These are phyloP conservation scores for Talaromyces sp. DNA, from an alignment of 2,329 filamentous ascomycete species.

Conservation along the genomic window DNA sequence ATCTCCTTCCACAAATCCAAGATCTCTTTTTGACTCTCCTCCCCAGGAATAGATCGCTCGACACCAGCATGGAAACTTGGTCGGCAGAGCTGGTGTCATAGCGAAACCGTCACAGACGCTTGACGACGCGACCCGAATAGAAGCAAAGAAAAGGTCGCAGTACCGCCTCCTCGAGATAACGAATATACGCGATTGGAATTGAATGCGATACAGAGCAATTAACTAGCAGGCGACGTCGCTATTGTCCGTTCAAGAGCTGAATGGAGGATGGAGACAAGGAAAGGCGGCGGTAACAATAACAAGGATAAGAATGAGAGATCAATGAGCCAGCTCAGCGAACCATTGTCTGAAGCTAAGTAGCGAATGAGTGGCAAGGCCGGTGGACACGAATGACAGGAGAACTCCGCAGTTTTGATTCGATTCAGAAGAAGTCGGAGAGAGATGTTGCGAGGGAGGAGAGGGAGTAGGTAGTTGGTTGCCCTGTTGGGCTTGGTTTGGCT, in stretches of 20 bases:
- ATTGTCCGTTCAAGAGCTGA: background rate
- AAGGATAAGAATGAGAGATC: slow-evolving; percentile 9
- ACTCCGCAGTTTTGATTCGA: background rate
- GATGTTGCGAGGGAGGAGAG: background rate
- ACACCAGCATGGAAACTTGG: slow-evolving; percentile 84
- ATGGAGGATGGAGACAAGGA: background rate
- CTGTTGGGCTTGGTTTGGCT: slow-evolving; percentile 13
- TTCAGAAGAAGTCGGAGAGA: slow-evolving; percentile 10
- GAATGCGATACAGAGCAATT: background rate
- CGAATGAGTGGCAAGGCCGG: background rate
- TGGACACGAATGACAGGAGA: background rate
- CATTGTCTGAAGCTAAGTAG: background rate
- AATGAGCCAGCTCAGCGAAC: background rate
- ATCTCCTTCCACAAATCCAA: slow-evolving; percentile 96
- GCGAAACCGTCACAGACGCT: slow-evolving; percentile 9
- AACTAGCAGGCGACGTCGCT: background rate
- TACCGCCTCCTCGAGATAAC: background rate
- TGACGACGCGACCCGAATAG: background rate
- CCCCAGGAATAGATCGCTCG: slow-evolving; percentile 90
- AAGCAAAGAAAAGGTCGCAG: background rate
- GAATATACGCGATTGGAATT: background rate
- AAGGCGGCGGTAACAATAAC: slow-evolving; percentile 2
- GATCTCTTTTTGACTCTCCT: slow-evolving; percentile 88
- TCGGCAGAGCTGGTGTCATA: slow-evolving; percentile 57
- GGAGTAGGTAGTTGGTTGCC: background rate